phyloP scores from a whole-genome alignment of 345 rosid genomes.

The Psidium guajava region DNA sequence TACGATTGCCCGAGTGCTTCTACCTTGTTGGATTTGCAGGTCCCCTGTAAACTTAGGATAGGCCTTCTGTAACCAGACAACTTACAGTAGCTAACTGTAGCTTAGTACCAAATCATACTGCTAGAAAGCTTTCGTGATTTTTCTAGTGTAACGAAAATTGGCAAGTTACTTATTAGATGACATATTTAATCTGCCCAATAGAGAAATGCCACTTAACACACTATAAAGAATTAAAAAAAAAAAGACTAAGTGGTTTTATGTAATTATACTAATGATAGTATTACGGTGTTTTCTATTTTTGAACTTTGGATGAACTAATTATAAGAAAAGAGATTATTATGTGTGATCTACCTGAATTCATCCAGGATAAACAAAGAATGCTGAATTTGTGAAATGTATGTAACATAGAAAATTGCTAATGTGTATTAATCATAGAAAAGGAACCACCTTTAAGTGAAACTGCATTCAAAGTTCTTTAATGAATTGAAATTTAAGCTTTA shows the following conservation, averaged over 20 bases:
- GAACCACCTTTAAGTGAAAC: neutral
- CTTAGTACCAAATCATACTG: neutral
- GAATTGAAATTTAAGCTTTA: neutral
- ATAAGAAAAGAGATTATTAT: neutral
- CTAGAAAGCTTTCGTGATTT: neutral
- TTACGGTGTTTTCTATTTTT: neutral
- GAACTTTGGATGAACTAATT: neutral
- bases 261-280: neutral
- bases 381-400: neutral
- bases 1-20: neutral
- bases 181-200: neutral
- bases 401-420: neutral
- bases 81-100: neutral
- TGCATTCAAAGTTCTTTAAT: neutral
- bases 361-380: neutral
- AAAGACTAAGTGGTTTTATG: neutral
- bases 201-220: neutral
- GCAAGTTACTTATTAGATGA: neutral
- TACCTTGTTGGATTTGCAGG: neutral
- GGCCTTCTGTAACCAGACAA: neutral
- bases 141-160: neutral
- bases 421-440: neutral
- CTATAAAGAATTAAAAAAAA: neutral
- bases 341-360: neutral
- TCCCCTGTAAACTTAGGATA: neutral